Conservation (phyloP, 768 basidiomycete species). For the Megacollybia marginata region DNA sequence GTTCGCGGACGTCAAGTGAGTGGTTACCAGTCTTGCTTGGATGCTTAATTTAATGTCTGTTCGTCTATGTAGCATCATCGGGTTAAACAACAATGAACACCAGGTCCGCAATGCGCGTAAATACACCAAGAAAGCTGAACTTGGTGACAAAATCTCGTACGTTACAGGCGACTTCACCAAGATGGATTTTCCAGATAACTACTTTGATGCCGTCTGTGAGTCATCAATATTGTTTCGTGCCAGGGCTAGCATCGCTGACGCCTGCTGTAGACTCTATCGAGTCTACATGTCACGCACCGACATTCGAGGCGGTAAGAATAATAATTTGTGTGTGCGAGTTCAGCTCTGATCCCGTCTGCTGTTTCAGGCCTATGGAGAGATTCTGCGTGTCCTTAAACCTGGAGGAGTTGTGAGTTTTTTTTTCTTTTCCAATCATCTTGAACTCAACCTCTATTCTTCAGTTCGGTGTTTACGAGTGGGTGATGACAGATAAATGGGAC, state of each 20-base stretch:
- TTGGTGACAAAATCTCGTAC: constrained; percentile 73
- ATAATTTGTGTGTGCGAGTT: no score
- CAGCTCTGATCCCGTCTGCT: no score
- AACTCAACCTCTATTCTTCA: constrained; percentile 21
- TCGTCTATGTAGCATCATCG: constrained; percentile 46
- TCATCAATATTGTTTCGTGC: constrained; percentile 24
- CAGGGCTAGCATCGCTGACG: constrained; percentile 1
- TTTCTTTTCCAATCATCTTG: background rate
- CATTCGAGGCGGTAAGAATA: constrained; percentile 74
- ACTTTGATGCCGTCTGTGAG: constrained; percentile 76
- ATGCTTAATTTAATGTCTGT: no score
- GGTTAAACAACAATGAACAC: constrained; percentile 95
- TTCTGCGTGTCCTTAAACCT: constrained; percentile 89
- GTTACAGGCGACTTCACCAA: constrained; percentile 98
- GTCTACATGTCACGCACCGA: constrained; percentile 94
- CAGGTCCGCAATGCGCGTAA: constrained; percentile 81
- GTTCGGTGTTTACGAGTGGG: constrained; percentile 99
- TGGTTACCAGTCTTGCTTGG: no score
- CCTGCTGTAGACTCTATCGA: constrained; percentile 90
- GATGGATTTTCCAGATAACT: constrained; percentile 86
- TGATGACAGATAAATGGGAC: constrained; percentile 95
- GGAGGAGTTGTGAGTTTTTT: constrained; percentile 74
- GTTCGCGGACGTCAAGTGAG: constrained; percentile 61
- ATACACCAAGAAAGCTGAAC: constrained; percentile 72
- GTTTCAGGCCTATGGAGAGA: constrained; percentile 60